Evolutionary conservation across 305 asterid species (phyloP), one percentile per base, ranked within the genome.

Genomic region (Nicotiana rustica): DNA sequence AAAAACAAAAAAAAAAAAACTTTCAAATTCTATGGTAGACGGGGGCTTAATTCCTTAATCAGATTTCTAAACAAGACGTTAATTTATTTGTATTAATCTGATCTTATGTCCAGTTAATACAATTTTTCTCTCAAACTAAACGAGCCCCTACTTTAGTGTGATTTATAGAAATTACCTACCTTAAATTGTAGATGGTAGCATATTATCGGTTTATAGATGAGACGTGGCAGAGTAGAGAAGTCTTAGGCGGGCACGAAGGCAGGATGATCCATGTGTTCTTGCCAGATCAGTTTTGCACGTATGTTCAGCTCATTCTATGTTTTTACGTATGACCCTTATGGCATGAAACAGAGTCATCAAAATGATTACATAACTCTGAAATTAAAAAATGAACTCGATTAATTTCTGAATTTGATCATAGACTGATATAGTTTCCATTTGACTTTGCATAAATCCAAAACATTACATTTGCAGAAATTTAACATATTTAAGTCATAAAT

Each of bases 161-260:
- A 12, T 3, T 3, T 13, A 52, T 52, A 3, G 17, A 13, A 10
- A 52, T 4, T 14, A 52, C n/a, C 14, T 52, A 18, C n/a, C 7
- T 8, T 15, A 25, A 29, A 10, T 66, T 14, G 2, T 19, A 69
- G 19, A 69, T 25, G 52, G 52, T 5, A 25, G 18, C 56, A 0
- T 21, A 19, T 19, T 35, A 31, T 8, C 41, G 1, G 2, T 18
- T 13, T 69, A 47, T 7, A 25, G 21, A 21, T 15, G 33, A 69
- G 29, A 38, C 77, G 77, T 69, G 57, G 77, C 25, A 19, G 57
- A 69, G 13, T 69, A 36, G 12, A 19, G 56, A 47, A 7, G 77
- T 9, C 1, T 38, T 55, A 7, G 77, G 57, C n/a, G 31, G 31
- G 57, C 76, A 69, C 17, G 57, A 38, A 47, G 31, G 56, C 25